Evolutionary conservation across 2,329 filamentous ascomycete genomes (phyloP), one percentile per base, ranked within the genome.

Genomic region (Neoascochyta sp.): DNA sequence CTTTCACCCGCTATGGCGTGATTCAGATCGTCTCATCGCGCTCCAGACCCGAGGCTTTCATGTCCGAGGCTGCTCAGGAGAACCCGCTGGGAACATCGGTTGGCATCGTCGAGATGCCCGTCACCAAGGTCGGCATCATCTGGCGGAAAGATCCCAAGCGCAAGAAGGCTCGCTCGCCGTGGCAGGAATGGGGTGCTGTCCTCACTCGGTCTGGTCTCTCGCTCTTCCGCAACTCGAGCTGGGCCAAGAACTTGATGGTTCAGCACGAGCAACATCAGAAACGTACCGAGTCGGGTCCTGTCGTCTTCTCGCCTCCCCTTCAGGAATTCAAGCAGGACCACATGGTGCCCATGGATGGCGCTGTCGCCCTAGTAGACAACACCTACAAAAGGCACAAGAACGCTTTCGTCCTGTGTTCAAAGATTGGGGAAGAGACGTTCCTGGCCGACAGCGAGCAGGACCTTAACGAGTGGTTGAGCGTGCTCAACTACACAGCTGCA

Each of bases 161-260:
- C 66, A 90, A 92, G 66, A 94, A 93, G 63, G 83, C 88, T 1
- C 78, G 90, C 23, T 95, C 90, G 8, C 90, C 92, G 2, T 98
- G 92, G 92, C 90, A 95, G 57, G 92, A 98, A 72, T 98, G 92
- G 92, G 92, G 92, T 29, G 92, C 88, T 14, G 84, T 98, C 36
- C 74, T 98, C 16, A 98, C 92, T 1, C 87, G 90, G n/a, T 93
- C 92, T 5, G 90, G 95, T 54, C 75, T 98, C 6, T 98, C 95
- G 62, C 87, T 98, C 62, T 98, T 96, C 68, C 82, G 86, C 35
- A 95, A 96, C 57, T 83, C 87, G 4, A 74, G 80, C 12, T 98
- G 92, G 90, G 80, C 94, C 18, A 96, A 95, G 63, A 84, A 76
- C 36, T 65, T 98, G 43, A 88, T 96, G 68, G 77, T 85, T 42